Evolutionary conservation across 148 eudicot genomes (phyloP).

Genomic region (Rhododendron molle): DNA sequence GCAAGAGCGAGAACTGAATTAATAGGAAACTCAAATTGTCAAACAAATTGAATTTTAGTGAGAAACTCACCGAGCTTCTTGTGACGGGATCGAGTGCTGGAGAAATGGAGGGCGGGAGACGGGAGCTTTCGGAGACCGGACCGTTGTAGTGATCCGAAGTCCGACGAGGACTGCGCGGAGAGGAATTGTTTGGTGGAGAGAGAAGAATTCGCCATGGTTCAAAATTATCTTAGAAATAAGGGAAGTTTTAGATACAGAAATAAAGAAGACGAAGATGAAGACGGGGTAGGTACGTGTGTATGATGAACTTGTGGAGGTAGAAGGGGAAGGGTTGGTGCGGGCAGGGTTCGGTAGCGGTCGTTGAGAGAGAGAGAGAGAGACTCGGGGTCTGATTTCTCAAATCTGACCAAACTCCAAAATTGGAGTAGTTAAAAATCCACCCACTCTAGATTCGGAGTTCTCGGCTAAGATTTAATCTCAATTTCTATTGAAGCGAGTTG

Average conservation of each 20-base stretch:
- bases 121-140: conserved; percentile 36
- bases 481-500: too few relatives aligned
- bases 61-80: conserved; percentile 46
- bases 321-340: not conserved
- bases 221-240: not conserved
- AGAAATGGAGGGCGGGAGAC: conserved; percentile 35
- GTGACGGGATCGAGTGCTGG: conserved; percentile 30
- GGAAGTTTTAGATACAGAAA: not conserved
- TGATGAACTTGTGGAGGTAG: not conserved
- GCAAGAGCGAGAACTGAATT: too few relatives aligned
- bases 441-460: not conserved
- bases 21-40: not conserved
- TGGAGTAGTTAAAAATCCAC: not conserved
- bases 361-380: not conserved
- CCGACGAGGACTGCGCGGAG: conserved; percentile 30
- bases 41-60: not conserved
- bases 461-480: too few relatives aligned
- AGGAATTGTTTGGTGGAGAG: conserved; percentile 59
- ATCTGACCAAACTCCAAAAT: not conserved
- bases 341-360: not conserved
- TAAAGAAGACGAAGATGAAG: not conserved
- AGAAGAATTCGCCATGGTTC: conserved; percentile 49
- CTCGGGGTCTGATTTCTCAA: not conserved
- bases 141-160: conserved; percentile 36
- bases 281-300: not conserved